Conservation (phyloP, 805 yeast genomes). For the Metschnikowia santaceciliae region DNA sequence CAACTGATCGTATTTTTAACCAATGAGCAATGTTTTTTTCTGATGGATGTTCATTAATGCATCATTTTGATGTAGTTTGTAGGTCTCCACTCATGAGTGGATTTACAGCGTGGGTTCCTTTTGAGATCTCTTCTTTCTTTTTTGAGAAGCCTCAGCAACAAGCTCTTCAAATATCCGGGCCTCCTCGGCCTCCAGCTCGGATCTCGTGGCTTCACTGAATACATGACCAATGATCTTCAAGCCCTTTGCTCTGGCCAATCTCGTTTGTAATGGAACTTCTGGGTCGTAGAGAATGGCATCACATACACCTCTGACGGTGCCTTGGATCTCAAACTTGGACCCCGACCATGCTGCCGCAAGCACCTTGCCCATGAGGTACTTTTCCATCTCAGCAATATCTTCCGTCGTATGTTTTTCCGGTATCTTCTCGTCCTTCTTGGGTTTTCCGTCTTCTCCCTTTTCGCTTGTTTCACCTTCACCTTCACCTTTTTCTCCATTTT, state of each 20-base stretch:
- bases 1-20: too few relatives aligned
- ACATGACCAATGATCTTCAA: slow-evolving; percentile 59
- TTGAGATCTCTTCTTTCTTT: slow-evolving; percentile 31
- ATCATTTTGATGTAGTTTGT: too few relatives aligned
- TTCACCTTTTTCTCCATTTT: not conserved
- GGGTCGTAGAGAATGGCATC: slow-evolving; percentile 60
- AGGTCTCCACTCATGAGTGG: too few relatives aligned
- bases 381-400: slow-evolving; percentile 67
- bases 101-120: too few relatives aligned
- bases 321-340: slow-evolving; percentile 71
- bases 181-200: slow-evolving; percentile 68
- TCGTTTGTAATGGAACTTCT: slow-evolving; percentile 40
- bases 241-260: slow-evolving; percentile 60
- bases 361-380: slow-evolving; percentile 72
- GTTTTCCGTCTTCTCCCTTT: not conserved
- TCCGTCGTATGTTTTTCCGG: slow-evolving; percentile 49
- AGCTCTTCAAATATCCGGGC: slow-evolving; percentile 74
- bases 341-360: slow-evolving; percentile 85
- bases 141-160: slow-evolving; percentile 47
- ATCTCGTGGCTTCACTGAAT: slow-evolving; percentile 55
- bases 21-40: too few relatives aligned
- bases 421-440: slow-evolving; percentile 12
- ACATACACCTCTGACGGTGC: slow-evolving; percentile 69
- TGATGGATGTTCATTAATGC: too few relatives aligned
- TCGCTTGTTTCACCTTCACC: too few relatives aligned